Percentiles rank a stretch among this genome's conserved stretches.
Conservation (phyloP, 768 basidiomycete genomes). For the Amylocystis lapponica region DNA sequence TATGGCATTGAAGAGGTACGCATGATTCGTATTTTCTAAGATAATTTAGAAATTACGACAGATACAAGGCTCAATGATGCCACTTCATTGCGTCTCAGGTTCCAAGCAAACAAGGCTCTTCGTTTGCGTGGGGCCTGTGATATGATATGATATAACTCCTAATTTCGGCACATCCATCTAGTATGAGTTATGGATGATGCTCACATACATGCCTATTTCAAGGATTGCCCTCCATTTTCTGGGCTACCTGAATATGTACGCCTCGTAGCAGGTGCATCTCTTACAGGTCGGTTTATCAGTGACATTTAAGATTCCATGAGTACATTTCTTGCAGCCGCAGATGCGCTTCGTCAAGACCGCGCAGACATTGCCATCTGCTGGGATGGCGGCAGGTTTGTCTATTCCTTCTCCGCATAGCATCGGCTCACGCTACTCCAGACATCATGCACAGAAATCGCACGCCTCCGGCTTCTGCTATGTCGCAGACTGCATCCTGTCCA, state of each 20-base stretch:
- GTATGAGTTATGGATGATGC: too few relatives aligned
- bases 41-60: too few relatives aligned
- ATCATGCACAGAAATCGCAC: conserved; percentile 73
- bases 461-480: conserved; percentile 95
- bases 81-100: too few relatives aligned
- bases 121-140: too few relatives aligned
- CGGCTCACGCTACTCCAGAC: conserved; percentile 38
- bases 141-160: too few relatives aligned
- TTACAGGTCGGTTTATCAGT: conserved; percentile 36
- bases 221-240: conserved; percentile 83
- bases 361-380: conserved; percentile 73
- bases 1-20: conserved; percentile 60
- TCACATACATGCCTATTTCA: too few relatives aligned
- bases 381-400: conserved; percentile 83
- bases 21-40: too few relatives aligned
- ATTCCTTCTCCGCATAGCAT: not conserved
- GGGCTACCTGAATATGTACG: conserved; percentile 64
- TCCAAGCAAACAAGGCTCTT: too few relatives aligned
- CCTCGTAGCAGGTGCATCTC: conserved; percentile 69
- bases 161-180: too few relatives aligned
- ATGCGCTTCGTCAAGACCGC: conserved; percentile 43
- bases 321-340: conserved; percentile 37
- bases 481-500: conserved; percentile 79
- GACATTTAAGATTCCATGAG: not conserved
- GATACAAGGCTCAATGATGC: too few relatives aligned